These are phyloP conservation scores for Paraleonurus japonicus DNA, from an alignment of 257 asterid species.

Conservation along the genomic window DNA sequence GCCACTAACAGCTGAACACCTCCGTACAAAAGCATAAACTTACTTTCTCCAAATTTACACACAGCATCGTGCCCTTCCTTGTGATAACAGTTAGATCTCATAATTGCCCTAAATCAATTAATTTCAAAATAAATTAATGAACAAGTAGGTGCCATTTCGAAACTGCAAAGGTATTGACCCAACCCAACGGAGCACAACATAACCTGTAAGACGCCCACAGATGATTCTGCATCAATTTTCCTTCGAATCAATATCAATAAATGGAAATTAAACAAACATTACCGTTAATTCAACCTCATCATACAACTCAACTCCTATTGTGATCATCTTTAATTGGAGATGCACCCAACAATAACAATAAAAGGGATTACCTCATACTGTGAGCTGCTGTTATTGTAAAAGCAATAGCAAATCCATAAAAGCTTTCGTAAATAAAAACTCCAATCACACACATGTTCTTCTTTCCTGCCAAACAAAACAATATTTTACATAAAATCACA, in stretches of 20 bases:
- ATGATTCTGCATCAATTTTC: not conserved
- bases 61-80: constrained; percentile 52
- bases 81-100: constrained; percentile 63
- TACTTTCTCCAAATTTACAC: constrained; percentile 44
- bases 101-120: constrained; percentile 47
- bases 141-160: not conserved
- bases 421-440: not conserved
- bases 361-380: not conserved
- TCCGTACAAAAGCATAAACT: constrained; percentile 51
- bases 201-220: not conserved
- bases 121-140: no score
- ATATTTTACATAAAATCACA: not conserved
- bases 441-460: constrained; percentile 47
- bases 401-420: not conserved
- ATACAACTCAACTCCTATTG: no score
- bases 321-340: no score
- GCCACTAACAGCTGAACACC: constrained; percentile 47
- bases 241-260: no score
- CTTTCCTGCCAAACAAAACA: constrained; percentile 34
- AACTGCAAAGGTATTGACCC: no score
- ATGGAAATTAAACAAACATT: no score
- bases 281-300: not conserved
- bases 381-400: not conserved
- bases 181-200: no score
- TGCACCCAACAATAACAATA: no score